Conservation (phyloP, 306 rosid species). For the Casuarina equisetifolia region DNA sequence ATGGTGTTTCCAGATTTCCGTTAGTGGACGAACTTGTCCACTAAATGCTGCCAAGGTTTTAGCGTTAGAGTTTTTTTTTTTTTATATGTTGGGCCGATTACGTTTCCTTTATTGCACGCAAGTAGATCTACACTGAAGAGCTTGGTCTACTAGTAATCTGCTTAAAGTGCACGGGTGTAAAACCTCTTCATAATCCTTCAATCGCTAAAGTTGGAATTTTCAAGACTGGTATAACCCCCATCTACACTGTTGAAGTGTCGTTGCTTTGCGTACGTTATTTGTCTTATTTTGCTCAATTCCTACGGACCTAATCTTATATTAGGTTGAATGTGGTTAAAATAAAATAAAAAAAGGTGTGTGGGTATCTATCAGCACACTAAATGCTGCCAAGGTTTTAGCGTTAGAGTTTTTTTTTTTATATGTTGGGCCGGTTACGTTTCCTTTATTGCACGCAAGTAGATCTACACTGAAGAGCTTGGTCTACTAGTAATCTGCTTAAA, state of each 20-base stretch:
- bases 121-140: neutral
- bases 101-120: neutral
- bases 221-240: neutral
- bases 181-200: neutral
- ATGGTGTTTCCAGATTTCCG: neutral
- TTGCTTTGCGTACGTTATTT: neutral
- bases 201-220: neutral
- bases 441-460: neutral
- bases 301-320: neutral
- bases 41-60: neutral
- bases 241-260: neutral
- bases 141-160: neutral
- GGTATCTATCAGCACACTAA: neutral
- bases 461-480: neutral
- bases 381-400: neutral
- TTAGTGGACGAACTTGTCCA: neutral
- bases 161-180: neutral
- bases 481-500: neutral
- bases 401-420: neutral
- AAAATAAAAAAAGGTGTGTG: neutral
- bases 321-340: neutral
- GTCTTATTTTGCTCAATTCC: neutral
- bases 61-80: neutral
- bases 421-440: neutral
- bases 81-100: too few relatives aligned